These are phyloP conservation scores for Dipodascopsis uninucleata DNA, from an alignment of 805 yeast species.

Conservation along the genomic window DNA sequence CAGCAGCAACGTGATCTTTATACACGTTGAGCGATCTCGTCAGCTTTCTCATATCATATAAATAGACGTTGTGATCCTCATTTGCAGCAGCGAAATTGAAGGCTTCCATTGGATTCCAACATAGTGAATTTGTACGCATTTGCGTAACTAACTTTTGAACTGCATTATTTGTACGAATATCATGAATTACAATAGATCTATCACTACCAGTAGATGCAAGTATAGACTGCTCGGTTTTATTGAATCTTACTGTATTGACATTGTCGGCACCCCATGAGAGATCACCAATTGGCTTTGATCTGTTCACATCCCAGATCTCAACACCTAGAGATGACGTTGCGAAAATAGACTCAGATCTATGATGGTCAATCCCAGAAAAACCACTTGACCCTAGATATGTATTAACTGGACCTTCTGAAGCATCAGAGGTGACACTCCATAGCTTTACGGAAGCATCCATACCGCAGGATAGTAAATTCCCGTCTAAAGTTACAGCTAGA, in stretches of 20 bases:
- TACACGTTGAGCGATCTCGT: slow-evolving; percentile 73
- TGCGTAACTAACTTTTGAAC: slow-evolving; percentile 83
- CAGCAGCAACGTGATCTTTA: slow-evolving; percentile 95
- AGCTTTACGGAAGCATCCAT: slow-evolving; percentile 84
- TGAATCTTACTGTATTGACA: slow-evolving; percentile 74
- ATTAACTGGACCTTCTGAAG: slow-evolving; percentile 48
- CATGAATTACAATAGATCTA: slow-evolving; percentile 85
- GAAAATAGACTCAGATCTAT: slow-evolving; percentile 64
- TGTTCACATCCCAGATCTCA: slow-evolving; percentile 84
- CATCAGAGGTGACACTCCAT: slow-evolving; percentile 63
- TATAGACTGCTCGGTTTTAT: slow-evolving; percentile 82
- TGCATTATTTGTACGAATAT: slow-evolving; percentile 84
- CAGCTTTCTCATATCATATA: slow-evolving; percentile 96
- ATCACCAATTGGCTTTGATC: slow-evolving; percentile 72
- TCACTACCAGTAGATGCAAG: slow-evolving; percentile 89
- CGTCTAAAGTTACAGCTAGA: slow-evolving; percentile 64
- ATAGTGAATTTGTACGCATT: slow-evolving; percentile 76
- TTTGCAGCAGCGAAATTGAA: slow-evolving; percentile 85
- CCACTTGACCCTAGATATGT: slow-evolving; percentile 82
- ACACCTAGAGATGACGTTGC: slow-evolving; percentile 90
- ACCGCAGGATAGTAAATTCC: slow-evolving; percentile 75
- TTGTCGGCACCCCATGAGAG: slow-evolving; percentile 97
- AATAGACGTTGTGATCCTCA: slow-evolving; percentile 92
- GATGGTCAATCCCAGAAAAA: slow-evolving; percentile 83
- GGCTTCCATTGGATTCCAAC: slow-evolving; percentile 99